Percentiles rank a stretch among this genome's conserved stretches.
These are phyloP conservation scores for Aspergillus eucalypticola DNA, from an alignment of 2,329 filamentous ascomycete genomes.

Conservation along the genomic window DNA sequence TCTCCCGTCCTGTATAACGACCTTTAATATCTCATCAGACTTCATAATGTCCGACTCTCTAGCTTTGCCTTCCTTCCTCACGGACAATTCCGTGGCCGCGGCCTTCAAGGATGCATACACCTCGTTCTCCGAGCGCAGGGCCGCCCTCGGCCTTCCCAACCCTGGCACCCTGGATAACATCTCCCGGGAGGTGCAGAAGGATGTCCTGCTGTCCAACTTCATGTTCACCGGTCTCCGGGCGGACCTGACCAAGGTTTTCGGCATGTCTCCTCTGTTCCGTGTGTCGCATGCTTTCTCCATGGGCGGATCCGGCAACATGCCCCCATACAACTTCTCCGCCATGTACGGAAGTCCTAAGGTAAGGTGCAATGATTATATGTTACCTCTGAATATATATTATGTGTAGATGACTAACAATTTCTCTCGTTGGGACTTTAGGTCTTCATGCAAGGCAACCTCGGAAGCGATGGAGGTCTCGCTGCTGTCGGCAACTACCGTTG, in stretches of 20 bases:
- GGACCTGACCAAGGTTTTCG: slow-evolving; percentile 95
- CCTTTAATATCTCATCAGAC: slow-evolving; percentile 17
- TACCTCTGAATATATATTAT: not conserved
- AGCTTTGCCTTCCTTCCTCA: slow-evolving; percentile 64
- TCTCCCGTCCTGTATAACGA: slow-evolving; percentile 11
- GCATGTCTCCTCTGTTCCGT: slow-evolving; percentile 90
- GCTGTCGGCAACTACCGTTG: slow-evolving; percentile 94
- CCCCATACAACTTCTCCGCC: slow-evolving; percentile 92
- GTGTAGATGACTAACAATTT: slow-evolving; percentile 7
- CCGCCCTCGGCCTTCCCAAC: slow-evolving; percentile 83
- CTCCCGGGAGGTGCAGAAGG: slow-evolving; percentile 88
- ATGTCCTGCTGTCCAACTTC: slow-evolving; percentile 93
- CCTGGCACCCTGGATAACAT: slow-evolving; percentile 90
- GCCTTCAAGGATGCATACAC: slow-evolving; percentile 75
- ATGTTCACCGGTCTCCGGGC: slow-evolving; percentile 96
- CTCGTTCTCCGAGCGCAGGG: slow-evolving; percentile 81
- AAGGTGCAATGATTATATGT: slow-evolving; percentile 34
- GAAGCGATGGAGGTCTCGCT: slow-evolving; percentile 85
- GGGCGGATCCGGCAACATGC: slow-evolving; percentile 77
- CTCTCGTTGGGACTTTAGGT: slow-evolving; percentile 56
- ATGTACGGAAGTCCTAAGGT: slow-evolving; percentile 94
- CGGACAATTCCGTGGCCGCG: slow-evolving; percentile 70
- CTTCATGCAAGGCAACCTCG: slow-evolving; percentile 92
- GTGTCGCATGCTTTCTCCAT: slow-evolving; percentile 96
- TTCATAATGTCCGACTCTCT: slow-evolving; percentile 45